Base-by-base conservation (phyloP, 2,329 filamentous ascomycete species). In the Neofusicoccum parvum region DNA sequence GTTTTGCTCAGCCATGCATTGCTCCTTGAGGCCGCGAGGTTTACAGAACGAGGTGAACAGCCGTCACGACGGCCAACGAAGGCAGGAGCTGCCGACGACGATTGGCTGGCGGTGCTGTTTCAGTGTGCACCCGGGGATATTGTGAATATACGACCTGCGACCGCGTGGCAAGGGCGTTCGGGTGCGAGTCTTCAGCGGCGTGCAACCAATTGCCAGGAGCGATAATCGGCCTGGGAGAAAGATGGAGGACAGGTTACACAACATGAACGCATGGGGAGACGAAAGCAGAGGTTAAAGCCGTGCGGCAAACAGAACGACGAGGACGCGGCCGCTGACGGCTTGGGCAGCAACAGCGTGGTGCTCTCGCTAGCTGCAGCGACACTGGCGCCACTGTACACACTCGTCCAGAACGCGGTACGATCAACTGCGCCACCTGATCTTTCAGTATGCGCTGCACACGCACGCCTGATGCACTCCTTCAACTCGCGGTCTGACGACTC, bases 201-300 rank as follows among this genome's bases (percentile, higher is more conserved):
- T 17, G 54, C 39, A n/a, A 37, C 56, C 56, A 60, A 60, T 48
- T 60, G 56, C 43, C 27, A 43, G 11, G 27, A 1, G 39, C 12
- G 12, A n/a, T 9, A 45, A 7, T 6, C n/a, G 15, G 12, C 56
- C 36, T 12, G 43, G 37, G 12, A 32, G 15, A 3, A 37, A 60
- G 20, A 23, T 48, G 41, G 17, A 60, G 43, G 43, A 23, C 14
- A 59, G 41, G 56, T 49, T 60, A 60, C 56, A 60, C 56, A 37
- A 36, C 56, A 60, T 48, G 27, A 37, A 60, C 32, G 56, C 56
- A 60, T 37, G 32, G 56, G 32, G 41, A 46, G 45, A 60, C 56
- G 23, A 60, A 60, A 60, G 41, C 12, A 60, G 56, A 37, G 32
- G 56, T 37, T 60, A 48, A 60, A 48, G 56, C 56, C 56, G 56